phyloP scores from a whole-genome alignment of 164 flowering plant species.

The Nelumbo lutea region DNA sequence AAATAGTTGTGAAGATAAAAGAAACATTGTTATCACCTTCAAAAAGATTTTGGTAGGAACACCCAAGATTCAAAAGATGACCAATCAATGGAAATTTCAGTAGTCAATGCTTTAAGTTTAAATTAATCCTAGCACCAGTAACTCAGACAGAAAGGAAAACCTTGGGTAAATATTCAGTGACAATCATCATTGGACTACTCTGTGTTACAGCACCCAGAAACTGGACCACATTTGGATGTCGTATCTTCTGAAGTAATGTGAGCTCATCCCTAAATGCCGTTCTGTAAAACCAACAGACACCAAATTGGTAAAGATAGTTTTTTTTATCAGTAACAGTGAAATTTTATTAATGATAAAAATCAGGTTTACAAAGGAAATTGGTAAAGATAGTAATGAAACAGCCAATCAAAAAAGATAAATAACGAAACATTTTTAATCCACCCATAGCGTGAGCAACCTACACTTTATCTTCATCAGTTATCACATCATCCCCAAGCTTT shows the following conservation, averaged over 20 bases:
- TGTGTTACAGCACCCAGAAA: slow-evolving; percentile 88
- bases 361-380: background rate
- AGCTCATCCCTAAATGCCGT: slow-evolving; percentile 87
- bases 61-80: no score
- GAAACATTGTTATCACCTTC: no score
- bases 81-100: no score
- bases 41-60: no score
- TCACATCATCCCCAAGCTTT: slow-evolving; percentile 63
- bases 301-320: background rate
- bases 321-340: no score
- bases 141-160: slow-evolving; percentile 8
- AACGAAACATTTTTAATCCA: background rate
- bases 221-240: slow-evolving; percentile 92
- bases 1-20: no score
- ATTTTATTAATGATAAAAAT: background rate
- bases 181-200: slow-evolving; percentile 90
- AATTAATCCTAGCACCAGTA: no score
- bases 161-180: slow-evolving; percentile 78
- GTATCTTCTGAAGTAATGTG: slow-evolving; percentile 75
- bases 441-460: slow-evolving; percentile 33
- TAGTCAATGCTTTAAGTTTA: no score
- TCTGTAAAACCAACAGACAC: slow-evolving; percentile 33
- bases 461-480: slow-evolving; percentile 84
- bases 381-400: background rate
- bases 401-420: background rate